Base-by-base conservation (phyloP, 202 grass and related monocot species). In the Zizania palustris region DNA sequence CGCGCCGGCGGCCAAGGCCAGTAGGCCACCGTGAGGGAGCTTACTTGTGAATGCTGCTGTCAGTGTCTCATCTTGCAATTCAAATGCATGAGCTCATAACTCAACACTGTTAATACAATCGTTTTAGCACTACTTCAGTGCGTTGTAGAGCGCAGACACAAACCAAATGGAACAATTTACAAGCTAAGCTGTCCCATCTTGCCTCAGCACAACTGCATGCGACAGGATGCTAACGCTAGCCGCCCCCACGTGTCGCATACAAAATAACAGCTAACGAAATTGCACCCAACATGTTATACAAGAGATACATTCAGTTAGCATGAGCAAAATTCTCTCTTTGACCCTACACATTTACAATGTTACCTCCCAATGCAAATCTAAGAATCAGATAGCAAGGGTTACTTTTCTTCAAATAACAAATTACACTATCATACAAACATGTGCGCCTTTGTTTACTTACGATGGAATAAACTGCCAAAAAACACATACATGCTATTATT, bases 351-450 rank as follows among this genome's bases (percentile, higher is more conserved):
- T 82, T 55, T 85, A 89, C 86, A 82, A 60, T 60, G 12, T 85
- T 68, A 63, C 12, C n/a, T 49, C 37, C 36, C 60, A 72, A 22
- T 42, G 67, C 37, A 72, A 58, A 67, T 28, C 43, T 81, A 85
- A 20, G 11, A 60, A 73, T 14, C 74, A n/a, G 28, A 28, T 28
- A 28, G 49, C 46, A 55, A 42, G 60, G 57, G 6, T 13, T 19
- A 50, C 15, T 22, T 45, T 14, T 51, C 73, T 77, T 70, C 81
- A 45, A 28, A 71, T 64, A 40, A 5, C 46, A 54, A 54, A 76
- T 53, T 68, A 68, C 66, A 87, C 72, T 65, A 87, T 63, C 70
- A 84, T 79, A 77, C 51, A 80, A 86, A 71, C 79, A 86, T 79
- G 67, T 69, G 80, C 35, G 7, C 18, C 58, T 51, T 50, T 56